Base-by-base conservation (phyloP, 2,329 filamentous ascomycete genomes). In the Pestalotiopsis sp. region DNA sequence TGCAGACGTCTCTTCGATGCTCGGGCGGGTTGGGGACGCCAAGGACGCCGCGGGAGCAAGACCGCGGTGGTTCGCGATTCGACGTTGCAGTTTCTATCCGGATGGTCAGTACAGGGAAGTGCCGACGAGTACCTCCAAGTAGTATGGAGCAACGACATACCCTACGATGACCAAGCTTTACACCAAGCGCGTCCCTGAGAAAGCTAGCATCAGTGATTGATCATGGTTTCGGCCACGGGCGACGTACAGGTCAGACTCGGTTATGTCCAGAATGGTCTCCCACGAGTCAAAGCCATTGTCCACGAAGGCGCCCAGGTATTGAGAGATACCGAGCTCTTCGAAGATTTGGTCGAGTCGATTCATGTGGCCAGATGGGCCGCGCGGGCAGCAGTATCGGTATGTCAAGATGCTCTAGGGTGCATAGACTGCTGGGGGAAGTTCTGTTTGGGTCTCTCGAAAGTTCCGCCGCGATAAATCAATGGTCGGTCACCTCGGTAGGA, bases 251-350 rank as follows among this genome's bases (percentile, higher is more conserved):
- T 96, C 93, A 27, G 92, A 92, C 80, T 95, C 93, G 70, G 93
- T 94, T 67, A 96, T 94, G 76, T 95, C 93, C 65, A 94, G 84
- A 67, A 95, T 90, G 1, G 91, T 94, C 41, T 94, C 92, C 93
- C 93, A 95, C 12, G 90, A 90, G 79, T 96, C 93, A 78, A 96
- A 96, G 3, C 93, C 93, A 80, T 95, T 92, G 66, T 93, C 89
- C 58, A 93, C 78, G 74, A 96, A 93, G 68, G 85, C 82, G 73
- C 91, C 86, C 69, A 93, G 87, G 82, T 96, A 95, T 81, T 94
- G 92, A 81, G 89, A 85, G 79, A 96, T 86, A 78, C 92, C 93
- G 84, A 95, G 85, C 85, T 93, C 91, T 81, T 88, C 86, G 78
- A 95, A 90, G 73, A 91, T 87, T 49, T 85, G 81, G 73, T 85